Evolutionary conservation across 2,329 filamentous ascomycete genomes (phyloP).

Genomic region (Mycogone perniciosa): DNA sequence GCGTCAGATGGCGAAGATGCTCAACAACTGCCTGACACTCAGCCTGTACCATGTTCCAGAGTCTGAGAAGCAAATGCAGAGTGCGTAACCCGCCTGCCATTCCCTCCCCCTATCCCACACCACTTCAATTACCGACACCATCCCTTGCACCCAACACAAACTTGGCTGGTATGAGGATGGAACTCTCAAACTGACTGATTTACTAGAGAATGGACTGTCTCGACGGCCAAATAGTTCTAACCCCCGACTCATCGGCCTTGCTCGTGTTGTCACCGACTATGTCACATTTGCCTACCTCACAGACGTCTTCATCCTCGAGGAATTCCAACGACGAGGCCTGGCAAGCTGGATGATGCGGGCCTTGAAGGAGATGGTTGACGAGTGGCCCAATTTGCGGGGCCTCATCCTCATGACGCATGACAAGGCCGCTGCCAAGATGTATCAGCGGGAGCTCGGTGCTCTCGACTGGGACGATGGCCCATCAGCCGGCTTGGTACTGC

Average conservation of each 20-base stretch:
- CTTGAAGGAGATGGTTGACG: constrained; percentile 48
- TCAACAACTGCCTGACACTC: constrained; percentile 54
- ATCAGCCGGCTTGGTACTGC: constrained; percentile 33
- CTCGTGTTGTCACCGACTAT: constrained; percentile 61
- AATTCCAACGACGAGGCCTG: constrained; percentile 55
- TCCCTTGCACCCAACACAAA: not conserved
- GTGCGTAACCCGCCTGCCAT: constrained; percentile 22
- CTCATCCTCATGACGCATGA: constrained; percentile 49
- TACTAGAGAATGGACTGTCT: constrained; percentile 27
- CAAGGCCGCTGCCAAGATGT: constrained; percentile 36
- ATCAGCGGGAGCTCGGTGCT: constrained; percentile 41
- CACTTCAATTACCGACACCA: not conserved
- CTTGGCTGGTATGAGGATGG: not conserved
- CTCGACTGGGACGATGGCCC: constrained; percentile 38
- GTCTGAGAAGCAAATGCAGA: constrained; percentile 33
- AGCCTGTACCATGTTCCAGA: constrained; percentile 46
- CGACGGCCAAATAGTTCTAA: constrained; percentile 25
- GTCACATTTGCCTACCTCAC: constrained; percentile 62
- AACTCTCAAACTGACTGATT: not conserved
- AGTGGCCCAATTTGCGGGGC: constrained; percentile 54
- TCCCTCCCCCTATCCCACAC: not conserved
- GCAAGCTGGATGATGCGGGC: constrained; percentile 59
- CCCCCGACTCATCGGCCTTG: constrained; percentile 34
- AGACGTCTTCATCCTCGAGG: constrained; percentile 58
- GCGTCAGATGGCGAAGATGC: constrained; percentile 41